Conservation (phyloP, 2,329 filamentous ascomycete species). For the Diaporthe sp. region DNA sequence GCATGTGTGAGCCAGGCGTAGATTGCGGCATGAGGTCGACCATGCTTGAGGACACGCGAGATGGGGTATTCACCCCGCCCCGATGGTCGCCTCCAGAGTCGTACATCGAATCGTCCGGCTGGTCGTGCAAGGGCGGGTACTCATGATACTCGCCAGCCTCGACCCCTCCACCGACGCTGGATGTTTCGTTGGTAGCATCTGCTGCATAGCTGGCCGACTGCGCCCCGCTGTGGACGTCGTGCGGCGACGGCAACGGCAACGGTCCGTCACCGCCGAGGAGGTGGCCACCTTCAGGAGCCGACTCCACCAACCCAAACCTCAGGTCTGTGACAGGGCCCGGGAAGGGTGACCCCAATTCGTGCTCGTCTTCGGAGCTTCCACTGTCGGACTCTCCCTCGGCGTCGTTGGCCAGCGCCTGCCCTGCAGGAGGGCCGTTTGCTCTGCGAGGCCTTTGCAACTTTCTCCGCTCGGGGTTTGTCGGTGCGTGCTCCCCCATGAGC, state of each 20-base stretch:
- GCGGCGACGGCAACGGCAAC: not conserved
- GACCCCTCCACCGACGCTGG: not conserved
- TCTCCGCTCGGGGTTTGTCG: slow-evolving; percentile 23
- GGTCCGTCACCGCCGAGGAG: not conserved
- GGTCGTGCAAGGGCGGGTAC: not conserved
- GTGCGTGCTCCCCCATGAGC: slow-evolving; percentile 32
- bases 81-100: not conserved
- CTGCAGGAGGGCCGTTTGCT: not conserved
- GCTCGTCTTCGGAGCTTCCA: not conserved
- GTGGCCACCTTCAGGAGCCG: not conserved
- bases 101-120: not conserved
- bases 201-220: not conserved
- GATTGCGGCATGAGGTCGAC: not conserved
- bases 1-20: not conserved
- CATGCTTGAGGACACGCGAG: not conserved
- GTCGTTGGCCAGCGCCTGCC: not conserved
- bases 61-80: not conserved
- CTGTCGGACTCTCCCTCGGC: not conserved
- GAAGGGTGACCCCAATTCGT: not conserved
- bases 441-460: slow-evolving; percentile 27
- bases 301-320: not conserved
- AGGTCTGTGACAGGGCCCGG: not conserved
- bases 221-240: not conserved
- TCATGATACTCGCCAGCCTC: not conserved
- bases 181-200: not conserved